Conservation (phyloP, 2,329 filamentous ascomycete species). For the Hirsutella rhossiliensis region DNA sequence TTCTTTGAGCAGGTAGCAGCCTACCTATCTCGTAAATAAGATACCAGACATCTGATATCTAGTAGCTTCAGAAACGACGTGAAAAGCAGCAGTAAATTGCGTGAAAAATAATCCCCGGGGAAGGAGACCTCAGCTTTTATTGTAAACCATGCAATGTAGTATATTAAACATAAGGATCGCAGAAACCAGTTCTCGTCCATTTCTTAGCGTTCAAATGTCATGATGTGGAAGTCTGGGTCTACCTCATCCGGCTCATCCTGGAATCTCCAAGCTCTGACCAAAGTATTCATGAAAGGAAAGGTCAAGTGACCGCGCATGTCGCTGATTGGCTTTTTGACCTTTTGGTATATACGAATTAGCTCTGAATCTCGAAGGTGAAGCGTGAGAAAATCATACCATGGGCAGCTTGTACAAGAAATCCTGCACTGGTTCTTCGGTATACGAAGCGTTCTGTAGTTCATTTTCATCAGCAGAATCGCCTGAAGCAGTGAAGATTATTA, state of each 20-base stretch:
- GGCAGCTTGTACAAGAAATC: conserved; percentile 2
- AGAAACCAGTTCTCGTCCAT: neutral
- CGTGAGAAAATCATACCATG: conserved; percentile 1
- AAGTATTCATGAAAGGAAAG: conserved; percentile 1
- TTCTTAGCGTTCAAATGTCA: neutral
- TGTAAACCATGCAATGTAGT: too few species aligned
- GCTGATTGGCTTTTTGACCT: conserved; percentile 2
- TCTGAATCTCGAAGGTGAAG: neutral
- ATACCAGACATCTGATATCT: too few species aligned
- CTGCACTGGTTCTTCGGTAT: conserved; percentile 1
- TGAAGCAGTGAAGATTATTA: neutral
- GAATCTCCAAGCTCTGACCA: conserved; percentile 2
- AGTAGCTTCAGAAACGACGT: too few species aligned
- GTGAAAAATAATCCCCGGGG: too few species aligned
- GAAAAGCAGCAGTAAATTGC: too few species aligned
- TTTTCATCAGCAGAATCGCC: neutral
- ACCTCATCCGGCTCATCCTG: conserved; percentile 1
- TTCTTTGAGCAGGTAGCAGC: too few species aligned
- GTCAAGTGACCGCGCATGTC: conserved; percentile 1
- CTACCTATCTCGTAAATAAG: too few species aligned
- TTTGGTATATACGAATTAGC: neutral
- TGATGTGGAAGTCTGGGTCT: conserved; percentile 1
- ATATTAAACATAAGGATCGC: neutral
- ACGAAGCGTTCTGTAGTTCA: conserved; percentile 1
- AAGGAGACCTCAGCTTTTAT: too few species aligned